Conservation (phyloP, 768 basidiomycete species). For the Russula lepida region DNA sequence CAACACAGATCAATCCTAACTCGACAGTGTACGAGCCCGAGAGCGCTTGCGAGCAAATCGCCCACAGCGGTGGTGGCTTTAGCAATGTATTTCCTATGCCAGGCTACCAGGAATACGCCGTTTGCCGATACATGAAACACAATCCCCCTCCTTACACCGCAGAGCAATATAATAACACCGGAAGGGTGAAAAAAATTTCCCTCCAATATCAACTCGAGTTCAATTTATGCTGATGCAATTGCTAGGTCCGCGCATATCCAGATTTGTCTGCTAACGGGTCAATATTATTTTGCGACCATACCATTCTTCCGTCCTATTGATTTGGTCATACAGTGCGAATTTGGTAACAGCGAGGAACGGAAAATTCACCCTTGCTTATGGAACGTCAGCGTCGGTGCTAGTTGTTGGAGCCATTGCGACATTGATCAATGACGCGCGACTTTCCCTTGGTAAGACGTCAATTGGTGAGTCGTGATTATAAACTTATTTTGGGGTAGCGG, state of each 20-base stretch:
- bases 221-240: background rate
- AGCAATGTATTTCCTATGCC: slow-evolving; percentile 35
- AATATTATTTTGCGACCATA: background rate
- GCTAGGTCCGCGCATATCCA: slow-evolving; percentile 27
- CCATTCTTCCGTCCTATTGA: background rate
- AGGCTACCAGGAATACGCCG: slow-evolving; percentile 28
- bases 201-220: background rate
- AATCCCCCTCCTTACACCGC: slow-evolving; percentile 30
- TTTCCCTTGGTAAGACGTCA: slow-evolving; percentile 24
- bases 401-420: slow-evolving; percentile 30
- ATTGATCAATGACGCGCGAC: slow-evolving; percentile 32
- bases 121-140: slow-evolving; percentile 26
- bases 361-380: slow-evolving; percentile 25
- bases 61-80: slow-evolving; percentile 36
- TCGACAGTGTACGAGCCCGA: slow-evolving; percentile 31
- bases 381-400: slow-evolving; percentile 32
- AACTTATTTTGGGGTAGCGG: background rate
- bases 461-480: background rate
- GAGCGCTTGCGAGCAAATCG: slow-evolving; percentile 31
- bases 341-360: slow-evolving; percentile 22
- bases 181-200: slow-evolving; percentile 20
- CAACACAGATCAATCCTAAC: slow-evolving; percentile 31
- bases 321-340: background rate
- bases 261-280: slow-evolving; percentile 32
- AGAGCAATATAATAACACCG: slow-evolving; percentile 30